These are phyloP conservation scores for Sergeia podlipaevii DNA, from an alignment of 208 protist species.

Conservation along the genomic window DNA sequence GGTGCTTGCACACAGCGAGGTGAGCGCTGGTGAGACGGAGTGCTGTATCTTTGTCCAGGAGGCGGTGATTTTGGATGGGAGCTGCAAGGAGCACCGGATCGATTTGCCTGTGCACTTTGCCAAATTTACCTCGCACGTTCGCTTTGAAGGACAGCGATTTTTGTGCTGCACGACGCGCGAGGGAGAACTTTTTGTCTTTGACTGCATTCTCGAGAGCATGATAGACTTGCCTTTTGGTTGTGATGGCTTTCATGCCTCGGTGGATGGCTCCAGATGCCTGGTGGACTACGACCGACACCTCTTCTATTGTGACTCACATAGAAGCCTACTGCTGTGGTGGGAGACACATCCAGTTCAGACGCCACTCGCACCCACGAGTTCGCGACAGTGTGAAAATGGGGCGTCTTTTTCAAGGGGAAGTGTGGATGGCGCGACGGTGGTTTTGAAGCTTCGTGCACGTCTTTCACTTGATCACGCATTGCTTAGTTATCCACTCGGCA, in stretches of 20 bases:
- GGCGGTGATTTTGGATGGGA: constrained; percentile 7
- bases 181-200: constrained; percentile 45
- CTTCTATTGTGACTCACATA: constrained; percentile 27
- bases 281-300: constrained; percentile 38
- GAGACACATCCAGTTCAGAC: constrained; percentile 16
- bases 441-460: constrained; percentile 16
- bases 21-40: constrained; percentile 27
- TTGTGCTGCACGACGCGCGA: constrained; percentile 44
- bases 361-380: constrained; percentile 4
- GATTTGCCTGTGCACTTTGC: constrained; percentile 47
- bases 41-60: constrained; percentile 48
- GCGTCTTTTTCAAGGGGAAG: too few relatives aligned
- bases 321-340: constrained; percentile 26
- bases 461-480: constrained; percentile 1
- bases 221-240: constrained; percentile 45
- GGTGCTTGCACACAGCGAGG: constrained; percentile 27
- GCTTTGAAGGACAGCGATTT: constrained; percentile 50
- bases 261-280: constrained; percentile 28
- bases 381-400: too few relatives aligned
- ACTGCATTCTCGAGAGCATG: constrained; percentile 34
- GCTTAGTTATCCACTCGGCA: constrained; percentile 22
- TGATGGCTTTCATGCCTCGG: constrained; percentile 57
- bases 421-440: constrained; percentile 9
- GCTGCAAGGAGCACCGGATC: constrained; percentile 21
- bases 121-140: constrained; percentile 23